Evolutionary conservation across 179 eudicot genomes (phyloP), one percentile per base, ranked within the genome.

Genomic region (Nepenthes alata): DNA sequence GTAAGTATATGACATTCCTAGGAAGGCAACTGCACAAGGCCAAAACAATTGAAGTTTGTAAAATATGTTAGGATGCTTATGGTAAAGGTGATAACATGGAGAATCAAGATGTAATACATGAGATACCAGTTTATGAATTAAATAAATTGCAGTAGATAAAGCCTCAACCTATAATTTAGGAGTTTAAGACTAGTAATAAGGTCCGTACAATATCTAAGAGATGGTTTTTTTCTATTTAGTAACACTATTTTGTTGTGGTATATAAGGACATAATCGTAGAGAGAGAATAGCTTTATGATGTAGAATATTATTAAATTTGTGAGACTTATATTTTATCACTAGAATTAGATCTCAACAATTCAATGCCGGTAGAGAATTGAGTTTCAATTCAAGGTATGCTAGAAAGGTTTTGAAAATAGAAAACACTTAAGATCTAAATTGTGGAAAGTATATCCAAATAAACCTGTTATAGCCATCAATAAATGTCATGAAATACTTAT

Each of bases 151-250:
- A 0, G 11, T 68, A 11, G 66, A 68, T 8, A 60, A 3, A 2
- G 66, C 72, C 37, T 61, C 61, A 0, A 54, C 60, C 66, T 36
- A 55, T 8, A 60, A 53, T 37, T 35, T 39, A 1, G 61, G 66
- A 12, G 47, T n/a, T 1, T 14, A 68, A 3, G 66, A 55, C 2
- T 61, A 60, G 52, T 2, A 67, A 48, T 34, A 55, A 54, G 2
- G 63, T 50, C 0, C 14, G 53, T 37, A 25, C 45, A 3, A 54
- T 47, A 55, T 61, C 61, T 2, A 61, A 37, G 39, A 60, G 14
- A 35, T 61, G 66, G 55, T 0, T 25, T 60, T 41, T 61, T 67
- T 67, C 7, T 47, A 7, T 16, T 48, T 9, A 13, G 9, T 25
- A 0, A 61, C 56, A 7, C 61, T 25, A 37, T 61, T 60, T 44